Base-by-base conservation (phyloP, 2,329 filamentous ascomycete genomes). In the Mycosphaerelloides madeirae region DNA sequence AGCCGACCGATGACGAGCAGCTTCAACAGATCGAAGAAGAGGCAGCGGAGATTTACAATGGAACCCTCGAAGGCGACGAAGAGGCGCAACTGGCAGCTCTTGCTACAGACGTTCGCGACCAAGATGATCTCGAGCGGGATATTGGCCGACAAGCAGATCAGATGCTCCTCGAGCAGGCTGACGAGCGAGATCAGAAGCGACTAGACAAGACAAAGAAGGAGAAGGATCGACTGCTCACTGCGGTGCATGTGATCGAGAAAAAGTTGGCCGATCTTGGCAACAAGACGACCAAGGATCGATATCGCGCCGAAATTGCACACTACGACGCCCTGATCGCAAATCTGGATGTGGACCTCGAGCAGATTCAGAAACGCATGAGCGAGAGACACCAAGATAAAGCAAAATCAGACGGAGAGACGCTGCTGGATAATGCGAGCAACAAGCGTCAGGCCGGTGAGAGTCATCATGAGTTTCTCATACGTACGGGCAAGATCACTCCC, bases 401-500 rank as follows among this genome's bases (percentile, higher is more conserved):
- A 9, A 65, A 67, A 3, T 69, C 73, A 8, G 56, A 67, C 6
- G 53, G 52, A 1, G 67, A 65, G 22, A 62, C 67, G 15, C 66
- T 71, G 12, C 9, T 25, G 22, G 67, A 71, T 41, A 68, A 72
- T 19, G 58, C 67, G 3, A 77, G 76, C 20, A 80, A 77, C 41
- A 75, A 76, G 46, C 80, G 79, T 42, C 68, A 91, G 44, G 81
- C 86, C 1, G 86, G 86, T 48, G 93, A 97, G 69, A 88, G 79
- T 18, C 82, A 87, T 49, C 80, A 90, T 39, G 90, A 95, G 36
- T 98, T 86, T 63, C 77, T 98, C 36, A 93, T 98, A 38, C 82
- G 93, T 20, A 98, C 91, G 0, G 93, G 93, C 49, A 97, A 97
- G 68, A 97, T 98, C 55, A 98, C 93, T 0, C 93, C 93, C 0